Evolutionary conservation across 2,329 filamentous ascomycete genomes (phyloP).

Genomic region (Epichloe hybrida): DNA sequence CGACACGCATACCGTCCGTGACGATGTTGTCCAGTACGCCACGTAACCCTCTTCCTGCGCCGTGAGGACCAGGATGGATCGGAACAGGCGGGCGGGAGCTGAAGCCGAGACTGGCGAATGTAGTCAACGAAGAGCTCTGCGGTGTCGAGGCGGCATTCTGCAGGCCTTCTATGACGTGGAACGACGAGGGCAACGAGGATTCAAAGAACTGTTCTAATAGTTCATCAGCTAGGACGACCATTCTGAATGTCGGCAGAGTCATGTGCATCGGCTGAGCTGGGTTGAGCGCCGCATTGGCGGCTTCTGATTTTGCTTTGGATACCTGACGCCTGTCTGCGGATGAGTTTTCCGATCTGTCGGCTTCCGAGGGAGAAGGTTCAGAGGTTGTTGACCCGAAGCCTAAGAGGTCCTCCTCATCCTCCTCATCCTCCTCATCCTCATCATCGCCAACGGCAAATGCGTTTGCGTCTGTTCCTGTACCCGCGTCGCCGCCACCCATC

Average conservation of each 20-base stretch:
- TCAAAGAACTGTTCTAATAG: slow-evolving; percentile 95
- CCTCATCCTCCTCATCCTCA: slow-evolving; percentile 37
- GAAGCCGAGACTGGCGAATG: slow-evolving; percentile 62
- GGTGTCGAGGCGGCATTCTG: slow-evolving; percentile 17
- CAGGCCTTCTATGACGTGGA: slow-evolving; percentile 65
- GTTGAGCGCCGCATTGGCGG: slow-evolving; percentile 81
- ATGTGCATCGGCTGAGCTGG: slow-evolving; percentile 89
- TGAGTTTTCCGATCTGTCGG: slow-evolving; percentile 29
- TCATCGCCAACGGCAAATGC: slow-evolving; percentile 62
- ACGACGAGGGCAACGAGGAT: slow-evolving; percentile 82
- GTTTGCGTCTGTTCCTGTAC: slow-evolving; percentile 28
- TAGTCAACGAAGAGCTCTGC: slow-evolving; percentile 57
- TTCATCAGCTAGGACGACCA: slow-evolving; percentile 95
- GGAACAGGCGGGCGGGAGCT: slow-evolving; percentile 26
- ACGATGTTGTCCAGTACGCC: slow-evolving; percentile 96
- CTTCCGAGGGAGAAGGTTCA: slow-evolving; percentile 24
- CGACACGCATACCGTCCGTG: slow-evolving; percentile 91
- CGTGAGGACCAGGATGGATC: slow-evolving; percentile 24
- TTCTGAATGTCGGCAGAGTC: slow-evolving; percentile 92
- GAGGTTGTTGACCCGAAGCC: slow-evolving; percentile 36
- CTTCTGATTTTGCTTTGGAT: slow-evolving; percentile 55
- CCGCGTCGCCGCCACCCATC: slow-evolving; percentile 7
- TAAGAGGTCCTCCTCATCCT: slow-evolving; percentile 46
- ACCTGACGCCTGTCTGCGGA: slow-evolving; percentile 26
- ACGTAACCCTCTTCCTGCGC: slow-evolving; percentile 60